These are phyloP conservation scores for Pseudogymnoascus sp. DNA, from an alignment of 2,329 filamentous ascomycete genomes.

Conservation along the genomic window DNA sequence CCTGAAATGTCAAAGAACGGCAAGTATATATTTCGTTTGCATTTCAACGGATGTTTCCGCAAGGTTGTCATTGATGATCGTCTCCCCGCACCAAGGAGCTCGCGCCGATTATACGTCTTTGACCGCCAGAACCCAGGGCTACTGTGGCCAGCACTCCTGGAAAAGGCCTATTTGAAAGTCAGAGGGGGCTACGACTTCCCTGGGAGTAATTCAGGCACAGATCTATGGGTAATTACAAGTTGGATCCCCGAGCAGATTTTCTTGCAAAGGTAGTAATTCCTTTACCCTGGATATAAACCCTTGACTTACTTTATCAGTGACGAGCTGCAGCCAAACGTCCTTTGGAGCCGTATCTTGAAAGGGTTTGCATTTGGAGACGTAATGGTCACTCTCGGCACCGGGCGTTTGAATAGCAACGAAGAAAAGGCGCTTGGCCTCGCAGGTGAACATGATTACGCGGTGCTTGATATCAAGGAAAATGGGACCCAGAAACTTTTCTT, in stretches of 20 bases:
- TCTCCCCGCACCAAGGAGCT: constrained; percentile 67
- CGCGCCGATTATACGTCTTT: constrained; percentile 74
- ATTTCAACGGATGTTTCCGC: constrained; percentile 91
- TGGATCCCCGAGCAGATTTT: constrained; percentile 98
- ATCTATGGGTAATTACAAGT: constrained; percentile 84
- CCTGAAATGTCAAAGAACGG: constrained; percentile 67
- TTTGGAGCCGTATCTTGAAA: constrained; percentile 70
- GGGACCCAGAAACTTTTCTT: constrained; percentile 60
- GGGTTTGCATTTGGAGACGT: constrained; percentile 73
- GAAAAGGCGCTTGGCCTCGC: constrained; percentile 76
- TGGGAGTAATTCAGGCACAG: constrained; percentile 92
- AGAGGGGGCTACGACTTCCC: constrained; percentile 96
- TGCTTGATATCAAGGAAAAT: constrained; percentile 67
- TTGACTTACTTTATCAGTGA: constrained; percentile 42
- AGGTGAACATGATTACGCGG: constrained; percentile 88
- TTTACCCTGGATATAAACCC: constrained; percentile 5
- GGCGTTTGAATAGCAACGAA: constrained; percentile 66
- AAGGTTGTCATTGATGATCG: constrained; percentile 84
- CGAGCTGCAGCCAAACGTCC: constrained; percentile 63
- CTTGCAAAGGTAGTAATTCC: constrained; percentile 55
- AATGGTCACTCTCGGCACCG: constrained; percentile 83
- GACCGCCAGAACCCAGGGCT: constrained; percentile 75
- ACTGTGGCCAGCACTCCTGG: constrained; percentile 84
- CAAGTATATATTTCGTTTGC: constrained; percentile 84
- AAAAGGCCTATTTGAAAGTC: constrained; percentile 95